Evolutionary conservation across 768 basidiomycete genomes (phyloP).

Genomic region (Lactarius quietus): DNA sequence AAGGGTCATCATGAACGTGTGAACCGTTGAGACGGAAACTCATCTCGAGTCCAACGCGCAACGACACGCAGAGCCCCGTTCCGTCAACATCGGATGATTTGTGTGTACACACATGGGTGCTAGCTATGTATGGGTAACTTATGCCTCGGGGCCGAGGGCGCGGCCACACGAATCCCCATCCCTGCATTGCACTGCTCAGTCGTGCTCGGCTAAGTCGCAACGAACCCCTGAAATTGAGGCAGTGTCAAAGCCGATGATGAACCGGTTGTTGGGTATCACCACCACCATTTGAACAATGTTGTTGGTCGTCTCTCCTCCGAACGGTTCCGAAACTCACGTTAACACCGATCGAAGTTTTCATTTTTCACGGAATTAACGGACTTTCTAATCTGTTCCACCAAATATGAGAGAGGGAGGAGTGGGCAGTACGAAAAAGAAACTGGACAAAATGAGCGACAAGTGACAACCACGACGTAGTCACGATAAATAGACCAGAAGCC

Average conservation of each 20-base stretch:
- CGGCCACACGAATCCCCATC: too few species aligned
- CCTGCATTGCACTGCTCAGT: too few species aligned
- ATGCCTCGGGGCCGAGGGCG: not conserved
- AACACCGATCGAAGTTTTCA: not conserved
- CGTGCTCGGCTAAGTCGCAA: not conserved
- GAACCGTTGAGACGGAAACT: not conserved
- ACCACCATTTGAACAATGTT: not conserved
- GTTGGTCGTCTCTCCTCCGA: not conserved
- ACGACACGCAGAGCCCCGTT: not conserved
- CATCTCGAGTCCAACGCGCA: not conserved
- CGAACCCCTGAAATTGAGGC: not conserved
- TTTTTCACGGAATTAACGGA: slow-evolving; percentile 10
- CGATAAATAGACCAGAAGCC: slow-evolving; percentile 16
- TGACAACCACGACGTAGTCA: not conserved
- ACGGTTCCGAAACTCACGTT: not conserved
- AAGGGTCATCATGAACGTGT: not conserved
- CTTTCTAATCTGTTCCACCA: slow-evolving; percentile 11
- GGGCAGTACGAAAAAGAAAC: not conserved
- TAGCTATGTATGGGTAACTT: too few species aligned
- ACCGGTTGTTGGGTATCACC: too few species aligned
- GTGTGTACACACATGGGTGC: too few species aligned
- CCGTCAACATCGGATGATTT: not conserved
- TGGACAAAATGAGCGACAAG: slow-evolving; percentile 9
- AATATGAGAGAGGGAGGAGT: not conserved
- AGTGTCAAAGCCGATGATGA: not conserved